These are phyloP conservation scores for Senna tora DNA, from an alignment of 306 rosid species.

Conservation along the genomic window DNA sequence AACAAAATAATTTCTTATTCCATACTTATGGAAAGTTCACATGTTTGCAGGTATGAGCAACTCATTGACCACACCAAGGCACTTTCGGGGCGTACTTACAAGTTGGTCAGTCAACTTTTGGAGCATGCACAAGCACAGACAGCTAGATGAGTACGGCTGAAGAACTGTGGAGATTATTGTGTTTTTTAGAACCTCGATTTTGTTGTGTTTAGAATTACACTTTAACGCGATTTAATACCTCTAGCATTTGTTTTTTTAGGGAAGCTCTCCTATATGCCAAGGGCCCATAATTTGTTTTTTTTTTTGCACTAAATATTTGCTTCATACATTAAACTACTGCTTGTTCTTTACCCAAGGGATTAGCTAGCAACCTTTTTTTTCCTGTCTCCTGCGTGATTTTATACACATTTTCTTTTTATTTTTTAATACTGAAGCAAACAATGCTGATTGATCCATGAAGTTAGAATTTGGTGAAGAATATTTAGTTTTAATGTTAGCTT, in stretches of 20 bases:
- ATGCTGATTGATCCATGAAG: background rate
- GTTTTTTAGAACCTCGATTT: conserved; percentile 18
- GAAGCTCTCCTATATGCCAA: background rate
- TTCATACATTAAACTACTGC: conserved; percentile 1
- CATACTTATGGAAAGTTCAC: background rate
- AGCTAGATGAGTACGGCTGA: conserved; percentile 50
- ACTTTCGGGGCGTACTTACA: conserved; percentile 69
- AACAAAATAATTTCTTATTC: too few relatives aligned
- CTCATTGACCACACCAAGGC: conserved; percentile 81
- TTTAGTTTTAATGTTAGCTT: too few relatives aligned
- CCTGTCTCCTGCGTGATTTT: too few relatives aligned
- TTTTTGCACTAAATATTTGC: conserved; percentile 33
- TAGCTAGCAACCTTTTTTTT: background rate
- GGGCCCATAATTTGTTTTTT: conserved; percentile 5
- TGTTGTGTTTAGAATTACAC: conserved; percentile 34
- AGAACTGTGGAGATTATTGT: conserved; percentile 21
- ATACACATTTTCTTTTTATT: background rate
- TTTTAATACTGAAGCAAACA: background rate
- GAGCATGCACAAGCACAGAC: conserved; percentile 70
- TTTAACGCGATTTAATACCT: conserved; percentile 25
- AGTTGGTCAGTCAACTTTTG: conserved; percentile 57
- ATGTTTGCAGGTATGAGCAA: conserved; percentile 74
- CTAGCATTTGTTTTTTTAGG: conserved; percentile 30
- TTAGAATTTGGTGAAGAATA: too few relatives aligned
- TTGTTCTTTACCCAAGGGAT: background rate